phyloP scores from a whole-genome alignment of 768 basidiomycete genomes.

The Leucosporidium scottii region DNA sequence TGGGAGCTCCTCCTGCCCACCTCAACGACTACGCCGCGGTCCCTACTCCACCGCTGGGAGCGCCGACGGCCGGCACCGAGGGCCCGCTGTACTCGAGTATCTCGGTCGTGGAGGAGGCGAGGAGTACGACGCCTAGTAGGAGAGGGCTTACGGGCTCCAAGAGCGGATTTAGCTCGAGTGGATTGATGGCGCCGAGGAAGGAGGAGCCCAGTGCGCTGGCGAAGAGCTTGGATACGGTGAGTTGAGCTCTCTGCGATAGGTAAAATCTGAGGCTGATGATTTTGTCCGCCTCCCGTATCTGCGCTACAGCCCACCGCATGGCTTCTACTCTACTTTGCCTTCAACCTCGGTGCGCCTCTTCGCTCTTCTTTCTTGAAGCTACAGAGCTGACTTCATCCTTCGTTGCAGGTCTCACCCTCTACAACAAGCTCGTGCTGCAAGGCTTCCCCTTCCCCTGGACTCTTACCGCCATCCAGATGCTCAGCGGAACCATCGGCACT shows the following conservation, averaged over 20 bases:
- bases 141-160: too few species aligned
- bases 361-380: constrained; percentile 70
- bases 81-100: too few species aligned
- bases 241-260: neutral
- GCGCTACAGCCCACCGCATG: constrained; percentile 57
- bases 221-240: neutral
- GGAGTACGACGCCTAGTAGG: too few species aligned
- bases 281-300: too few species aligned
- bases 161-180: too few species aligned
- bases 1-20: neutral
- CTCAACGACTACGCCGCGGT: neutral
- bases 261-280: too few species aligned
- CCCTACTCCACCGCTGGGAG: too few species aligned
- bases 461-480: constrained; percentile 81
- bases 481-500: constrained; percentile 79
- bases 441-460: constrained; percentile 94
- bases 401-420: constrained; percentile 59
- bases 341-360: constrained; percentile 59
- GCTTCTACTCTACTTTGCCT: constrained; percentile 75
- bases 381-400: neutral
- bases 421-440: constrained; percentile 88
- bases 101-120: too few species aligned
- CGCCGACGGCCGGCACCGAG: too few species aligned
- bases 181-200: too few species aligned
- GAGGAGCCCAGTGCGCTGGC: too few species aligned